Conservation (phyloP, 2,329 filamentous ascomycete genomes). For the Sclerotinia glacialis region DNA sequence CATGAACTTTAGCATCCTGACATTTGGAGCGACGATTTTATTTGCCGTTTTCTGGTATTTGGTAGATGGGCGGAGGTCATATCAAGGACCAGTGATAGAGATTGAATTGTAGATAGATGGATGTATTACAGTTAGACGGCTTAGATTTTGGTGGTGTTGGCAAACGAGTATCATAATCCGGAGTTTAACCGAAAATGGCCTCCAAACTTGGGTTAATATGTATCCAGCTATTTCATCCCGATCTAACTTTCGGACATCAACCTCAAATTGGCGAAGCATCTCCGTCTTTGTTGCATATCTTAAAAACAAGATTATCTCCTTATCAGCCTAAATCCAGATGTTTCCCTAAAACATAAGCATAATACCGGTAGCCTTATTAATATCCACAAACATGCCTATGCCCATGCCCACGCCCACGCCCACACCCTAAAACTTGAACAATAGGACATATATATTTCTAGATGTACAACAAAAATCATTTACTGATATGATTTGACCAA, state of each 20-base stretch:
- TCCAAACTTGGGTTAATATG: background rate
- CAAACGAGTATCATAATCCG: background rate
- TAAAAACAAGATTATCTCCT: slow-evolving; percentile 9
- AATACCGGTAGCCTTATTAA: background rate
- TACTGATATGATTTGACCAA: background rate
- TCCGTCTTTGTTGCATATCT: slow-evolving; percentile 12
- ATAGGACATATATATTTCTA: background rate
- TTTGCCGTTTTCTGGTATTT: too few relatives aligned
- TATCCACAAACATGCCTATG: too few relatives aligned
- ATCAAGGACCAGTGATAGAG: too few relatives aligned
- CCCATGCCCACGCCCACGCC: too few relatives aligned
- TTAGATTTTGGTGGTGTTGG: too few relatives aligned
- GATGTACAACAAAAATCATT: background rate
- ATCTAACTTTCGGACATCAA: background rate
- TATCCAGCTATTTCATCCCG: background rate
- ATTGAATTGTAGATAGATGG: too few relatives aligned
- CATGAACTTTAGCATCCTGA: too few relatives aligned
- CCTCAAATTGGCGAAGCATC: background rate
- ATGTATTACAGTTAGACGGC: too few relatives aligned
- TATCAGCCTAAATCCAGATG: background rate
- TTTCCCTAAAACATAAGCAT: background rate
- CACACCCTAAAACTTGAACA: background rate
- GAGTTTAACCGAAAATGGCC: background rate
- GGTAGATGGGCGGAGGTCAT: too few relatives aligned
- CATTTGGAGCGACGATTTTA: too few relatives aligned